Evolutionary conservation across 139 green algal genomes (phyloP).

Genomic region (Volvox reticuliferus): DNA sequence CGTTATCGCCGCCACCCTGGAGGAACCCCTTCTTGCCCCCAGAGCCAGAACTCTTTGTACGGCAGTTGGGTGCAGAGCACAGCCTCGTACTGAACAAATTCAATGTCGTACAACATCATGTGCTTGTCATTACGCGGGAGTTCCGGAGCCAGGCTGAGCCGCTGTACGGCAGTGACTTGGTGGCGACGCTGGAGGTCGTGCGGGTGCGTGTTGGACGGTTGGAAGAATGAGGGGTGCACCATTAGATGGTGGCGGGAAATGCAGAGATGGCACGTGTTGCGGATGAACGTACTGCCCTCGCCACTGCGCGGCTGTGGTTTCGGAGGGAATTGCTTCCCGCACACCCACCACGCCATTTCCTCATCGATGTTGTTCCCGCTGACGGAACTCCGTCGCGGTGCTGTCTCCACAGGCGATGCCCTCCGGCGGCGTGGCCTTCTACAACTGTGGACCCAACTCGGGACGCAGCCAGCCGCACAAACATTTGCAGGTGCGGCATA

Average conservation of each 20-base stretch:
- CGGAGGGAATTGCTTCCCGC: too few relatives aligned
- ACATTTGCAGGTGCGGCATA: constrained; percentile 79
- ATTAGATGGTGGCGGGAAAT: too few relatives aligned
- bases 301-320: too few relatives aligned
- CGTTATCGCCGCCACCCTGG: background rate
- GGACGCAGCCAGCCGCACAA: constrained; percentile 91
- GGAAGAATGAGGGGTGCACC: too few relatives aligned
- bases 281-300: too few relatives aligned
- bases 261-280: too few relatives aligned
- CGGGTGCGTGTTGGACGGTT: constrained; percentile 31
- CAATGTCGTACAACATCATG: constrained; percentile 81
- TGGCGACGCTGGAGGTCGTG: constrained; percentile 68
- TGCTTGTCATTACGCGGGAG: constrained; percentile 78
- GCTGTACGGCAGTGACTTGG: constrained; percentile 73
- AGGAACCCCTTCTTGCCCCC: constrained; percentile 90
- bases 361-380: too few relatives aligned
- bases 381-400: too few relatives aligned
- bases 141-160: constrained; percentile 82
- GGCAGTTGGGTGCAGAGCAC: constrained; percentile 74
- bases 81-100: constrained; percentile 90
- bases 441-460: constrained; percentile 82
- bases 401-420: constrained; percentile 64
- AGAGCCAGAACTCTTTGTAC: constrained; percentile 81
- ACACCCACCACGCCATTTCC: too few relatives aligned
- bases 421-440: constrained; percentile 82